Percentiles rank a stretch among this genome's conserved stretches.
These are phyloP conservation scores for Sphagnum contortum DNA, from an alignment of 225 moss, liverwort and hornwort genomes.

Conservation along the genomic window DNA sequence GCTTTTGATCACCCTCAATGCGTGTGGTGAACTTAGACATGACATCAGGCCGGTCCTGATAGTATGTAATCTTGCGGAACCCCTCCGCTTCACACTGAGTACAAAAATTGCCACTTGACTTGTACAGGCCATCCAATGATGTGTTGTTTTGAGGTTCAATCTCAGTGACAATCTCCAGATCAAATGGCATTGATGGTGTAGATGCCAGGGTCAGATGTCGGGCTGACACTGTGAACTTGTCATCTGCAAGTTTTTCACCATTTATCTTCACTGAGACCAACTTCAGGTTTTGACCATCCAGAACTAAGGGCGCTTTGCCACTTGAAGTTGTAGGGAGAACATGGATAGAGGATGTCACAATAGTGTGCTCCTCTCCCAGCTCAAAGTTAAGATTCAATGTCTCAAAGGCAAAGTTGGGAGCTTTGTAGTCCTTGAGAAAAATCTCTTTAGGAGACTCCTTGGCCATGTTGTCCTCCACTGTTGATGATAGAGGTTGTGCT, in stretches of 20 bases:
- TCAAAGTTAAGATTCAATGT: constrained; percentile 53
- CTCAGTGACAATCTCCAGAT: constrained; percentile 83
- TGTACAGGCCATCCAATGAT: constrained; percentile 91
- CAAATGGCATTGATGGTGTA: constrained; percentile 53
- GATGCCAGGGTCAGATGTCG: constrained; percentile 56
- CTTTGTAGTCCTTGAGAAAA: too few relatives aligned
- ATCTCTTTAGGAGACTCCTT: too few relatives aligned
- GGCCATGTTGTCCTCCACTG: too few relatives aligned
- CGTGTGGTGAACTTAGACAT: constrained; percentile 88
- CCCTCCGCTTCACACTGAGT: constrained; percentile 99
- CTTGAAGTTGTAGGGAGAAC: constrained; percentile 40
- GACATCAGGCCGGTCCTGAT: constrained; percentile 95
- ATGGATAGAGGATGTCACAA: constrained; percentile 68
- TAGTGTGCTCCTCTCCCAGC: constrained; percentile 77
- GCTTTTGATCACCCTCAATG: constrained; percentile 74
- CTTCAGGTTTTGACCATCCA: constrained; percentile 77
- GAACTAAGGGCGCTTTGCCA: constrained; percentile 40
- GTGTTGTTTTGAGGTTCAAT: constrained; percentile 95
- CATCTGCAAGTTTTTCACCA: constrained; percentile 38
- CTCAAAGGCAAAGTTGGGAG: too few relatives aligned
- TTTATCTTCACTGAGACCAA: constrained; percentile 64
- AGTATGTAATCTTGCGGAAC: constrained; percentile 92
- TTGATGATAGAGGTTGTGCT: too few relatives aligned
- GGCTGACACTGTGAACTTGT: constrained; percentile 25
- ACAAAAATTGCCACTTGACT: constrained; percentile 79